A percentile compares a stretch with the other conserved stretches of the same genome.
These are phyloP conservation scores for Cymbopogon flexuosus DNA, from an alignment of 202 grass and related monocot species.

Conservation along the genomic window DNA sequence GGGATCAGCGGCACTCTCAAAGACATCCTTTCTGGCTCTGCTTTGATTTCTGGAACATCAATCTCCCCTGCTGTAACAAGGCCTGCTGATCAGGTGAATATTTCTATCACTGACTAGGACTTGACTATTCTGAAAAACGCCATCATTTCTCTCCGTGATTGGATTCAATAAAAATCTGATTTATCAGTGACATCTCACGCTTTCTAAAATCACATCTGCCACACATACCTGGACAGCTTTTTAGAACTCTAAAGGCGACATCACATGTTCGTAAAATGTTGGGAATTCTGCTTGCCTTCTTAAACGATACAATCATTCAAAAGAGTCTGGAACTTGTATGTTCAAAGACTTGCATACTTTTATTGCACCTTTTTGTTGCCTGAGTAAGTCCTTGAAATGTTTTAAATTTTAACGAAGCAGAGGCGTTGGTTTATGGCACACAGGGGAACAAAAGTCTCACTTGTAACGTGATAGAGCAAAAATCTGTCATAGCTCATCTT, in stretches of 20 bases:
- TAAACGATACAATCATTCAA: not conserved
- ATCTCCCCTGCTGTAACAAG: conserved; percentile 57
- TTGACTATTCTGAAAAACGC: not conserved
- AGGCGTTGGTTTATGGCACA: not conserved
- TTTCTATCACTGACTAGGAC: not conserved
- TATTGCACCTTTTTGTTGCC: not conserved
- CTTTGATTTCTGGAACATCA: conserved; percentile 41
- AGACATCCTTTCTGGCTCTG: conserved; percentile 52
- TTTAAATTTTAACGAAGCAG: conserved; percentile 1
- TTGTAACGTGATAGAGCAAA: not conserved
- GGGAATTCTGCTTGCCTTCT: not conserved
- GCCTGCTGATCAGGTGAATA: conserved; percentile 71
- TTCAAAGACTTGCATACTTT: not conserved
- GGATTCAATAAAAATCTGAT: not conserved
- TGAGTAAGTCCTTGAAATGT: not conserved
- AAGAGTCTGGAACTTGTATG: not conserved
- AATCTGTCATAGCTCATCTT: not conserved
- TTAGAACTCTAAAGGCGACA: not conserved
- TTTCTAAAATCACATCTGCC: not conserved
- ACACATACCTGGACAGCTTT: not conserved
- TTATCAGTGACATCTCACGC: not conserved
- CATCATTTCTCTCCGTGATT: not conserved
- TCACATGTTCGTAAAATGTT: not conserved
- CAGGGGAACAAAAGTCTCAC: not conserved
- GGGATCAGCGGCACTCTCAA: conserved; percentile 58